Percentiles rank a stretch among this genome's conserved stretches.
Conservation (phyloP, 2,329 filamentous ascomycete genomes). For the Sordariomycetes sp. region DNA sequence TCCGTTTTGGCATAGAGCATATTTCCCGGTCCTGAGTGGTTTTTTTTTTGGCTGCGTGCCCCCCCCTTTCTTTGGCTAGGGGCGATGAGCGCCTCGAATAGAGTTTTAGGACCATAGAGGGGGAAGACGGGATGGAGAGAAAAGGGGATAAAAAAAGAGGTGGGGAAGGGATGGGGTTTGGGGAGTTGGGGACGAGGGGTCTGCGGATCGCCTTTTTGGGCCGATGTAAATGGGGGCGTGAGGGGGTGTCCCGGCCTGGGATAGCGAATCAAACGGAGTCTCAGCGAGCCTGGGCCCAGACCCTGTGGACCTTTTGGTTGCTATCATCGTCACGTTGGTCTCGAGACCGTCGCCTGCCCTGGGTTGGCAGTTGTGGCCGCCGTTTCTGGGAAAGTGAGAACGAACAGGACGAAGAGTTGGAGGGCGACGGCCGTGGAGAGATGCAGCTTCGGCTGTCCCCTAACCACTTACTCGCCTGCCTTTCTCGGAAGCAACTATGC, state of each 20-base stretch:
- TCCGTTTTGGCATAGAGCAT: constrained; percentile 2
- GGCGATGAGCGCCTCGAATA: neutral
- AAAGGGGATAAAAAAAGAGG: neutral
- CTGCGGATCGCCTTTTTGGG: neutral
- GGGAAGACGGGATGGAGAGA: neutral
- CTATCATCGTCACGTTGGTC: neutral
- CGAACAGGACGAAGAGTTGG: neutral
- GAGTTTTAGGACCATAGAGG: neutral
- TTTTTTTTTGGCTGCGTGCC: neutral
- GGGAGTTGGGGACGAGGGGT: neutral
- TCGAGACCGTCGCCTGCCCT: neutral
- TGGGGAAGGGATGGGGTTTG: neutral
- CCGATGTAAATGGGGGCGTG: neutral
- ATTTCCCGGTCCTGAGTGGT: neutral
- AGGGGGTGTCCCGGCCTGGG: neutral
- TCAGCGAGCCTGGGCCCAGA: neutral
- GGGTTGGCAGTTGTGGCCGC: neutral
- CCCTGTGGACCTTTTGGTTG: neutral
- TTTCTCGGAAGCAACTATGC: no score
- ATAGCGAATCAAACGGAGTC: neutral
- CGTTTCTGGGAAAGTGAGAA: neutral
- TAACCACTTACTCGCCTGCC: no score
- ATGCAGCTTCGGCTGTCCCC: neutral
- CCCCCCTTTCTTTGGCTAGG: neutral
- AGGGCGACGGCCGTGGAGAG: neutral